Evolutionary conservation across 208 protist genomes (phyloP).

Genomic region (Trypanosoma conorhini): DNA sequence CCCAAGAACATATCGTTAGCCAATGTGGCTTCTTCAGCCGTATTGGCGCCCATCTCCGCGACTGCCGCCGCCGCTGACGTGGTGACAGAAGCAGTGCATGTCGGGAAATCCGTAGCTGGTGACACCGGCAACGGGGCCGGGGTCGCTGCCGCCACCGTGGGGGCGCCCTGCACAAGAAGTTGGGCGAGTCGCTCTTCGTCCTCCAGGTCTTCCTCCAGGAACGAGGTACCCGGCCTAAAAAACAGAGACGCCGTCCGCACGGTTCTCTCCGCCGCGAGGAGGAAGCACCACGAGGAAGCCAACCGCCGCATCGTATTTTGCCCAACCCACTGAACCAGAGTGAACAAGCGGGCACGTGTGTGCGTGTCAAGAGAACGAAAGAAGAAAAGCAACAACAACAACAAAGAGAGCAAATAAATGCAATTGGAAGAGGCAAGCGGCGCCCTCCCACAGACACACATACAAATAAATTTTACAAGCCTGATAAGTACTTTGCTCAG

Average conservation of each 20-base stretch:
- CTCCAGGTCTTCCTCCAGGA: conserved; percentile 15
- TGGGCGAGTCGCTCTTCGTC: conserved; percentile 47
- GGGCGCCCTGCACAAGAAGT: conserved; percentile 45
- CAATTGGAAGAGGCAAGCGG: neutral
- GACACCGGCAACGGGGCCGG: neutral
- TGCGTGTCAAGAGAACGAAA: neutral
- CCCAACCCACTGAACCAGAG: neutral
- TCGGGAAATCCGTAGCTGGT: neutral
- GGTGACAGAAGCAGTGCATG: neutral
- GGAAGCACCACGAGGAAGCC: neutral
- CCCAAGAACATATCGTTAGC: neutral
- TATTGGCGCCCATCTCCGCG: neutral
- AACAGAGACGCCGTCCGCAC: neutral
- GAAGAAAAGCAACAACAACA: conserved; percentile 1
- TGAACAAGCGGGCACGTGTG: neutral
- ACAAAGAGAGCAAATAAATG: neutral
- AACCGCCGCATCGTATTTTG: conserved; percentile 11
- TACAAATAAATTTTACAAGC: conserved; percentile 4
- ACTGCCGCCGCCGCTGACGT: neutral
- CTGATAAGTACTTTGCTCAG: neutral
- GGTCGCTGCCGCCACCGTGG: neutral
- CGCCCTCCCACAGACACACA: neutral
- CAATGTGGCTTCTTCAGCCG: conserved; percentile 3
- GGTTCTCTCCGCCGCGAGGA: neutral
- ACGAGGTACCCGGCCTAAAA: neutral